A percentile compares a stretch with the other conserved stretches of the same genome.
These are phyloP conservation scores for Colletotrichum spaethianum DNA, from an alignment of 2,329 filamentous ascomycete species.

Conservation along the genomic window DNA sequence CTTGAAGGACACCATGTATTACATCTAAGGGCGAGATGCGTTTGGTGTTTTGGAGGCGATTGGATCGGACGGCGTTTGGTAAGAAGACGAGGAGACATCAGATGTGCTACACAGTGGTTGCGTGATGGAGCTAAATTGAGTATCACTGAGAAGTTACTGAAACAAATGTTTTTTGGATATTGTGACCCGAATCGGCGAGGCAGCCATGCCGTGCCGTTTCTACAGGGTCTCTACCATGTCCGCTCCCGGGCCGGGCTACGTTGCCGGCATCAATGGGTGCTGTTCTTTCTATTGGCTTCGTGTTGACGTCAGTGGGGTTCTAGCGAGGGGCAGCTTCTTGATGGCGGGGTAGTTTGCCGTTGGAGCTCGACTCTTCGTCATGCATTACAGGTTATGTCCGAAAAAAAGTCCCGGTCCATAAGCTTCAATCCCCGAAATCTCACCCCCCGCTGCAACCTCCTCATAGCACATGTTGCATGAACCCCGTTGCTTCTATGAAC, in stretches of 20 bases:
- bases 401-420: conserved; percentile 19
- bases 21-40: conserved; percentile 57
- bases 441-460: conserved; percentile 12
- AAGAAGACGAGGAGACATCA: not conserved
- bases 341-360: conserved; percentile 25
- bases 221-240: not conserved
- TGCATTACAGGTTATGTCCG: conserved; percentile 28
- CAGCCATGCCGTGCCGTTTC: not conserved
- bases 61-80: not conserved
- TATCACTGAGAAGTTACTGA: not conserved
- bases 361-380: conserved; percentile 25
- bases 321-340: conserved; percentile 1
- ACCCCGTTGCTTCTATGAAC: conserved; percentile 29
- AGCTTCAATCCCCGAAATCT: conserved; percentile 22
- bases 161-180: not conserved
- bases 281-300: conserved; percentile 22
- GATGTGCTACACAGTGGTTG: not conserved
- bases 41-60: not conserved
- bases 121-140: not conserved
- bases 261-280: not conserved
- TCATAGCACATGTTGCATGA: not conserved
- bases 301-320: conserved; percentile 38
- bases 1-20: conserved; percentile 68
- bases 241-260: conserved; percentile 5
- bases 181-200: not conserved